Evolutionary conservation across 106 monocot species (phyloP).

Genomic region (Acorus gramineus): DNA sequence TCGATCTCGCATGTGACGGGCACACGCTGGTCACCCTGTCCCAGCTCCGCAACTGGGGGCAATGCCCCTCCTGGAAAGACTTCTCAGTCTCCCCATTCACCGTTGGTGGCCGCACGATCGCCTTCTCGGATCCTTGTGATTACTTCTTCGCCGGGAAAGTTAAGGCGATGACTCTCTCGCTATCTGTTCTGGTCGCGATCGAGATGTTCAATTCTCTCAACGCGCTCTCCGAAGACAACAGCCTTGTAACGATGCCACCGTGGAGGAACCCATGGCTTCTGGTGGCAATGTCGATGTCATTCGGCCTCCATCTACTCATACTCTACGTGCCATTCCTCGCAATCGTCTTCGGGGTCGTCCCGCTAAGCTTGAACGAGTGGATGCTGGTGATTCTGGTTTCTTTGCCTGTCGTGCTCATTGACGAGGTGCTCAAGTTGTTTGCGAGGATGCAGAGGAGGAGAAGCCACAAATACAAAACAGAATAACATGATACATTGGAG

Average conservation of each 20-base stretch:
- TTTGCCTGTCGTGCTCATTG: conserved; percentile 58
- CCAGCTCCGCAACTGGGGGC: conserved; percentile 56
- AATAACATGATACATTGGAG: neutral
- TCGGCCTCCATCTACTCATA: conserved; percentile 57
- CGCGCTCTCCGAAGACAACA: conserved; percentile 67
- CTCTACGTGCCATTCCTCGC: conserved; percentile 64
- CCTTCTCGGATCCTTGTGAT: conserved; percentile 63
- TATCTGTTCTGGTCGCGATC: conserved; percentile 72
- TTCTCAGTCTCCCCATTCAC: conserved; percentile 51
- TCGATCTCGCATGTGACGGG: conserved; percentile 54
- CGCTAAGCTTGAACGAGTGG: conserved; percentile 66
- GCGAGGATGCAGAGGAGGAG: conserved; percentile 27
- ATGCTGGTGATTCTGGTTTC: conserved; percentile 57
- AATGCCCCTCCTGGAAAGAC: conserved; percentile 55
- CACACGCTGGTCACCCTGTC: conserved; percentile 52
- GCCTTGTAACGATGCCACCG: conserved; percentile 67
- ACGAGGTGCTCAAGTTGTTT: conserved; percentile 61
- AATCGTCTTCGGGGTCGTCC: conserved; percentile 57
- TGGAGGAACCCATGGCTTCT: conserved; percentile 85
- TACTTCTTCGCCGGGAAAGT: conserved; percentile 67
- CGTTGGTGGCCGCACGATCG: conserved; percentile 37
- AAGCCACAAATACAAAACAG: conserved; percentile 24
- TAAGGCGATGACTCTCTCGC: conserved; percentile 62
- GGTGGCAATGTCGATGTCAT: conserved; percentile 57
- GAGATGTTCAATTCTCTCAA: conserved; percentile 90